Percentiles rank a stretch among this genome's conserved stretches.
These are phyloP conservation scores for Lignosus rhinocerotis DNA, from an alignment of 1,284 basidiomycete species.

Conservation along the genomic window DNA sequence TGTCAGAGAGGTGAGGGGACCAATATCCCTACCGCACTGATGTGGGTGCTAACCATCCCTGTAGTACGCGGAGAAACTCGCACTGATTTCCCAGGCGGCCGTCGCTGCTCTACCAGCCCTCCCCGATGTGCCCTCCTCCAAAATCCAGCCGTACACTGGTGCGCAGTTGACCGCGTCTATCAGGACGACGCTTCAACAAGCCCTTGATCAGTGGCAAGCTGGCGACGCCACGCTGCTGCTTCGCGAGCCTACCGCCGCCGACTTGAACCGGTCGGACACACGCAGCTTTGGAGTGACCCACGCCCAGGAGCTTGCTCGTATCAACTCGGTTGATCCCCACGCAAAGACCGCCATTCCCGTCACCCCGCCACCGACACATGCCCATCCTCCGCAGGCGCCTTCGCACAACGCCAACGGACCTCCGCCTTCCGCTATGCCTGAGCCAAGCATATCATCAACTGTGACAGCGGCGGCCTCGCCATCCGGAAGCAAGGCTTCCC, in stretches of 20 bases:
- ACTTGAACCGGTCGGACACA: constrained; percentile 68
- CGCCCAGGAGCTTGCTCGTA: constrained; percentile 65
- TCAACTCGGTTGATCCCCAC: constrained; percentile 40
- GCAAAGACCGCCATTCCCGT: constrained; percentile 39
- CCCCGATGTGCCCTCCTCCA: constrained; percentile 61
- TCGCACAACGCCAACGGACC: constrained; percentile 16
- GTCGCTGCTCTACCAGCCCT: constrained; percentile 58
- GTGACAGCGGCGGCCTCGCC: not conserved
- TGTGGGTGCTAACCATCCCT: constrained; percentile 11
- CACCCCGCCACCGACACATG: constrained; percentile 39
- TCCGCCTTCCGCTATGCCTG: constrained; percentile 1
- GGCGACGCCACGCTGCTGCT: constrained; percentile 58
- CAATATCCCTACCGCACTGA: not conserved
- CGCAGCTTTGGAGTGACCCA: constrained; percentile 81
- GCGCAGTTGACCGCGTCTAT: constrained; percentile 61
- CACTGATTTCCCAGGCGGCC: constrained; percentile 69
- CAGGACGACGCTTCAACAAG: constrained; percentile 73
- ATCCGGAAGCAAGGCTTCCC: constrained; percentile 16
- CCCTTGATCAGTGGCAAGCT: constrained; percentile 72
- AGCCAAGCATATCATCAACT: constrained; percentile 15
- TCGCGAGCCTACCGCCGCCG: constrained; percentile 42
- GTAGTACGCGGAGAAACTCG: constrained; percentile 76
- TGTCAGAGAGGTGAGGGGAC: constrained; percentile 59
- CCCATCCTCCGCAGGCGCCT: constrained; percentile 17
- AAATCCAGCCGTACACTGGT: constrained; percentile 56